phyloP scores from a whole-genome alignment of 306 rosid species.

The Cicer pinnatifidum region DNA sequence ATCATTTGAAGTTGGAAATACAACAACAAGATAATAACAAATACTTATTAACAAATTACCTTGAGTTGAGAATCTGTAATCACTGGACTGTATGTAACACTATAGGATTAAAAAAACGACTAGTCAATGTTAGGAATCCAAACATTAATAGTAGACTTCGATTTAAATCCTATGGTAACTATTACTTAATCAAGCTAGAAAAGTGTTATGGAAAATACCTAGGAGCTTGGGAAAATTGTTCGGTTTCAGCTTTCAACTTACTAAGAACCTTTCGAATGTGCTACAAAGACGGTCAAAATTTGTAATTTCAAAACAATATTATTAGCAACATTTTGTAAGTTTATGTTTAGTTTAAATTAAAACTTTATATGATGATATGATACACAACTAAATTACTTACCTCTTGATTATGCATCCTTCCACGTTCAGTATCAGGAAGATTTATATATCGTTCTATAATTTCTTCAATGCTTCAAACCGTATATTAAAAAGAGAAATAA shows the following conservation, averaged over 20 bases:
- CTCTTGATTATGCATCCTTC: slow-evolving; percentile 64
- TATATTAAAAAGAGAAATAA: not conserved
- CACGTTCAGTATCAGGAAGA: slow-evolving; percentile 52
- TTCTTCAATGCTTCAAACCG: slow-evolving; percentile 62
- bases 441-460: slow-evolving; percentile 60
- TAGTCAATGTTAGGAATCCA: not conserved
- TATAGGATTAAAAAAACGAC: not conserved
- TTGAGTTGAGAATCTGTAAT: slow-evolving; percentile 51
- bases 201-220: slow-evolving; percentile 48
- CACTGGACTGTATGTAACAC: slow-evolving; percentile 53
- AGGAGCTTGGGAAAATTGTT: slow-evolving; percentile 44
- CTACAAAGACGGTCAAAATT: slow-evolving; percentile 43
- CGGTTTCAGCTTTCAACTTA: slow-evolving; percentile 50
- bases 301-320: slow-evolving; percentile 27
- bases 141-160: not conserved
- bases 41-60: slow-evolving; percentile 50
- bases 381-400: slow-evolving; percentile 43
- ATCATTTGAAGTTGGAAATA: slow-evolving; percentile 14
- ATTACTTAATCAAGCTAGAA: not conserved
- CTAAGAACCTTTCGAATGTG: slow-evolving; percentile 47
- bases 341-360: not conserved
- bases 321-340: not conserved
- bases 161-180: not conserved
- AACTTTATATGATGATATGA: not conserved
- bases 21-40: not conserved